Evolutionary conservation across 805 yeast genomes (phyloP).

Genomic region (Metschnikowia kunwiensis): DNA sequence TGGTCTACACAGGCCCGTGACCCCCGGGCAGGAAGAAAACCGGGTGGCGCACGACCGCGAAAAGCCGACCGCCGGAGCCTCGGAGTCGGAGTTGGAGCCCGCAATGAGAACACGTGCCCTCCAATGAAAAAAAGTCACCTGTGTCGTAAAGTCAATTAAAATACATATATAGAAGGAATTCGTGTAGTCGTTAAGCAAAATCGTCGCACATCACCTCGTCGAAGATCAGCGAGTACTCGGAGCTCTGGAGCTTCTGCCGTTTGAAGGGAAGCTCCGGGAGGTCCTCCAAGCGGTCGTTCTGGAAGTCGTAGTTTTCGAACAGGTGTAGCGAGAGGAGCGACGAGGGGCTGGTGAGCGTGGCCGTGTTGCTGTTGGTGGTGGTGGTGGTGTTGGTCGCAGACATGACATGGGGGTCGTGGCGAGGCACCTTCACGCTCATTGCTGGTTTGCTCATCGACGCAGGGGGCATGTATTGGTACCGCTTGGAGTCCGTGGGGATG

Average conservation of each 20-base stretch:
- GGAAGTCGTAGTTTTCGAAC: slow-evolving; percentile 23
- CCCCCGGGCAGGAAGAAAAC: no score
- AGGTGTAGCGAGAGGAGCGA: slow-evolving; percentile 35
- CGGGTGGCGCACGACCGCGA: no score
- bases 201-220: slow-evolving; percentile 22
- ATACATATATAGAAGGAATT: slow-evolving; percentile 12
- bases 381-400: slow-evolving; percentile 1
- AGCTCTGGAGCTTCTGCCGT: slow-evolving; percentile 17
- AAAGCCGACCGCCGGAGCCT: no score
- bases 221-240: slow-evolving; percentile 19
- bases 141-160: slow-evolving; percentile 4
- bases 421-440: not conserved
- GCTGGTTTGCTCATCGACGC: slow-evolving; percentile 1
- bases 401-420: slow-evolving; percentile 1
- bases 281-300: slow-evolving; percentile 14
- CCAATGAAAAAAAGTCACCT: not conserved
- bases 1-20: no score
- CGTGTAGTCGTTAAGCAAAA: slow-evolving; percentile 15
- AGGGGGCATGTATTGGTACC: slow-evolving; percentile 16
- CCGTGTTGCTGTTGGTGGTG: slow-evolving; percentile 11
- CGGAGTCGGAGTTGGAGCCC: no score
- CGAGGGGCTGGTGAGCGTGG: slow-evolving; percentile 34
- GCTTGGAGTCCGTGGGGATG: slow-evolving; percentile 26
- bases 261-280: slow-evolving; percentile 14
- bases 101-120: no score